phyloP scores from a whole-genome alignment of 225 moss, liverwort and hornwort genomes.

The Pseudoscleropodium purum region DNA sequence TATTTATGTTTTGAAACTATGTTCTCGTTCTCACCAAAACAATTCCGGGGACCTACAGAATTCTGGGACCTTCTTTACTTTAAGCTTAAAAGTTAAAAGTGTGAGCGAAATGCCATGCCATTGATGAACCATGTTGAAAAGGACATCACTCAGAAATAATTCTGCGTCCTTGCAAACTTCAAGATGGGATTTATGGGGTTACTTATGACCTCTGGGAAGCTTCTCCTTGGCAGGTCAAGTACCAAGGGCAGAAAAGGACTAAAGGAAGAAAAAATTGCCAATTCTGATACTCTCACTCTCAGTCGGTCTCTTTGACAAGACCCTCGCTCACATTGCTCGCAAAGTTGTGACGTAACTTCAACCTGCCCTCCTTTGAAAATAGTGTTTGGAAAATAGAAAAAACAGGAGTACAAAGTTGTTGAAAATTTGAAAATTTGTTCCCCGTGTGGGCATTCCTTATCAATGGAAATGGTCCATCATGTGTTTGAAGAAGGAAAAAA shows the following conservation, averaged over 20 bases:
- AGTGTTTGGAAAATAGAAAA: too few relatives aligned
- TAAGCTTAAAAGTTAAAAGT: neutral
- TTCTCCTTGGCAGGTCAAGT: neutral
- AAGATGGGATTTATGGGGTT: neutral
- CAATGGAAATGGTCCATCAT: too few relatives aligned
- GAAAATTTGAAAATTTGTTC: too few relatives aligned
- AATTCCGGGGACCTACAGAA: too few relatives aligned
- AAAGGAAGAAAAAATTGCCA: neutral
- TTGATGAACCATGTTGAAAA: neutral
- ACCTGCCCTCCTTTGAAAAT: too few relatives aligned
- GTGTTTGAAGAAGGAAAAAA: too few relatives aligned
- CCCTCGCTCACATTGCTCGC: rapidly evolving
- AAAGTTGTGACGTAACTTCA: neutral
- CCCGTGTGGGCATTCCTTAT: too few relatives aligned
- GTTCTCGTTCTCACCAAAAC: neutral
- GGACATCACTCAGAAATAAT: neutral
- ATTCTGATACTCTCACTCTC: neutral
- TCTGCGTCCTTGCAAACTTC: neutral
- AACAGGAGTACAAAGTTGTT: too few relatives aligned
- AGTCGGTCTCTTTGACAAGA: neutral
- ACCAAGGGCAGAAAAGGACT: neutral
- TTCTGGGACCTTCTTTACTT: neutral
- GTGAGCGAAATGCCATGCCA: neutral
- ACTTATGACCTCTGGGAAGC: neutral
- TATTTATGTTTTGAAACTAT: too few relatives aligned